Conservation (phyloP, 1,284 basidiomycete genomes). For the Schizophyllum commune region DNA sequence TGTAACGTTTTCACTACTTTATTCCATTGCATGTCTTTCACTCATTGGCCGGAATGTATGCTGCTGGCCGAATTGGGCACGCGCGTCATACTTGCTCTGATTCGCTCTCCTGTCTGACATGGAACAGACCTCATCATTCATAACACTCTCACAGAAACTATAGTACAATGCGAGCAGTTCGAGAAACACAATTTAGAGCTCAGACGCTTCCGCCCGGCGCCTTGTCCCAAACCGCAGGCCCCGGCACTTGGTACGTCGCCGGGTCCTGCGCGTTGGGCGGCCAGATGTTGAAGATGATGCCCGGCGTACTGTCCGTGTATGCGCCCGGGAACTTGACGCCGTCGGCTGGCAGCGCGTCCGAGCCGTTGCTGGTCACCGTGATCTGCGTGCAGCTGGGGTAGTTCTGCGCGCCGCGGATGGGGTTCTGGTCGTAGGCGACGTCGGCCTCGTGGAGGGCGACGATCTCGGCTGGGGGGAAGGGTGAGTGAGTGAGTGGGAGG, state of each 20-base stretch:
- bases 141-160: too few species aligned
- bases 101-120: too few species aligned
- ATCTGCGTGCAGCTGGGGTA: conserved; percentile 4
- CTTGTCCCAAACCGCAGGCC: background rate
- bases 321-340: background rate
- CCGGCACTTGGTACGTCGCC: background rate
- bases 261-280: background rate
- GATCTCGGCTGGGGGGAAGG: conserved; percentile 26
- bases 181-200: background rate
- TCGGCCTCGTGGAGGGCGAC: conserved; percentile 4
- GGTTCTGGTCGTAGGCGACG: conserved; percentile 14
- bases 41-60: too few species aligned
- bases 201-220: background rate
- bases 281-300: conserved; percentile 2
- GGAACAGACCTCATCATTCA: too few species aligned
- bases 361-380: background rate
- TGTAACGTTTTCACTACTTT: too few species aligned
- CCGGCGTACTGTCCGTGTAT: conserved; percentile 2
- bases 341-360: background rate
- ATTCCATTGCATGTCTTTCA: too few species aligned
- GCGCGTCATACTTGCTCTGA: too few species aligned
- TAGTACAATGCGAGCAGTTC: too few species aligned
- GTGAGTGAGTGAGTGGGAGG: background rate
- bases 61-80: too few species aligned
- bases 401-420: conserved; percentile 54